A percentile compares a stretch with the other conserved stretches of the same genome.
phyloP scores from a whole-genome alignment of 495 filamentous ascomycete species.

The Daldinia vernicosa region DNA sequence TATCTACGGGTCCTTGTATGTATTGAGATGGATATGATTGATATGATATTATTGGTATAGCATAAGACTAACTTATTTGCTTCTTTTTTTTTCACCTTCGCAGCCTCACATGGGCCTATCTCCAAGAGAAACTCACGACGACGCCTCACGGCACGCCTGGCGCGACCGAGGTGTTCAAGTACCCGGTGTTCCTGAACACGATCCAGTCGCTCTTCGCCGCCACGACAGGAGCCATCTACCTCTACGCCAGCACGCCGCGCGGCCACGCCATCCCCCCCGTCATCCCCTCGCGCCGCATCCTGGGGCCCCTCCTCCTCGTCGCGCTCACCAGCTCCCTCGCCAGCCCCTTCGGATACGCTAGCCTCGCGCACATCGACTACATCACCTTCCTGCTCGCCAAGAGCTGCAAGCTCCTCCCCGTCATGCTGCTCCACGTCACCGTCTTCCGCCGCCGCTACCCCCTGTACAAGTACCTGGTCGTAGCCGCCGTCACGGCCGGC shows the following conservation, averaged over 20 bases:
- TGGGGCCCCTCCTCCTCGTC: conserved; percentile 83
- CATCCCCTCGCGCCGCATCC: conserved; percentile 77
- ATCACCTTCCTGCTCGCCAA: conserved; percentile 98
- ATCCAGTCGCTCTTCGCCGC: conserved; percentile 93
- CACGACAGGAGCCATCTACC: conserved; percentile 81
- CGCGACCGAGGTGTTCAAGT: conserved; percentile 79
- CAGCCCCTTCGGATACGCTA: conserved; percentile 93
- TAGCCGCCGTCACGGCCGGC: conserved; percentile 86
- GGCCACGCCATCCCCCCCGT: conserved; percentile 64
- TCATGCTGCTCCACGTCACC: conserved; percentile 95
- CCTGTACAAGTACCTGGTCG: conserved; percentile 95
- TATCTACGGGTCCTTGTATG: conserved; percentile 96
- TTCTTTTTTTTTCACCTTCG: conserved; percentile 34
- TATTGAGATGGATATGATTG: conserved; percentile 16
- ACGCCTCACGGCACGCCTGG: conserved; percentile 76
- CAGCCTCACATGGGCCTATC: conserved; percentile 92
- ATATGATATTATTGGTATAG: neutral
- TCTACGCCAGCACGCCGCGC: conserved; percentile 68
- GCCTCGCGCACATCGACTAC: conserved; percentile 95
- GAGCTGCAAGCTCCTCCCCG: conserved; percentile 94
- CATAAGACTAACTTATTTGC: conserved; percentile 5
- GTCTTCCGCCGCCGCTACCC: conserved; percentile 91
- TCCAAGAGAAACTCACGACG: conserved; percentile 97
- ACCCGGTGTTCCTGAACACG: conserved; percentile 93
- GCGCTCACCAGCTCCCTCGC: conserved; percentile 88